phyloP scores from a whole-genome alignment of 768 basidiomycete species.

The Megacollybia marginata region DNA sequence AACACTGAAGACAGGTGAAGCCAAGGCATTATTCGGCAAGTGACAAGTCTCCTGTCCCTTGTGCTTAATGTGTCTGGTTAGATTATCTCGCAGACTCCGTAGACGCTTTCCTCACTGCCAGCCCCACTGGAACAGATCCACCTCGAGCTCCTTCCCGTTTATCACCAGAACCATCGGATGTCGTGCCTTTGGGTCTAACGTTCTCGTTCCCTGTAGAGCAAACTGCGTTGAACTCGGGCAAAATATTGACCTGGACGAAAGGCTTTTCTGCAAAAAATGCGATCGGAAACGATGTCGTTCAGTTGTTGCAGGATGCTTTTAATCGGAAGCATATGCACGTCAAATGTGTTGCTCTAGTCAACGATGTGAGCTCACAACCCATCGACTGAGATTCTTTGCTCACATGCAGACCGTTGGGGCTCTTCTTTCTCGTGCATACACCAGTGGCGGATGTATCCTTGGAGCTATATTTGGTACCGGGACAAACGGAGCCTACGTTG shows the following conservation, averaged over 20 bases:
- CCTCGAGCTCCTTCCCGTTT: constrained; percentile 1
- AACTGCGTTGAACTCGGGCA: constrained; percentile 84
- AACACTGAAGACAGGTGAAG: constrained; percentile 88
- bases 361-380: constrained; percentile 58
- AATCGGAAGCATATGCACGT: constrained; percentile 90
- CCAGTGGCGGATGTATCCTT: constrained; percentile 83
- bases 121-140: constrained; percentile 21
- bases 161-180: constrained; percentile 17
- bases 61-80: constrained; percentile 21
- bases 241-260: constrained; percentile 92
- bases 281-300: constrained; percentile 82
- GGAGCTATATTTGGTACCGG: constrained; percentile 97
- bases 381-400: neutral
- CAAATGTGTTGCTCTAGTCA: constrained; percentile 85
- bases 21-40: constrained; percentile 76
- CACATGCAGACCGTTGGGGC: constrained; percentile 85
- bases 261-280: constrained; percentile 93
- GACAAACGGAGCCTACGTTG: constrained; percentile 97
- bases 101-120: constrained; percentile 81
- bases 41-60: constrained; percentile 4
- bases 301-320: constrained; percentile 86
- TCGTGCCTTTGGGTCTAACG: constrained; percentile 74
- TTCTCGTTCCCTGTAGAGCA: constrained; percentile 99
- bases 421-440: constrained; percentile 87
- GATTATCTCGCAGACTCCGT: constrained; percentile 98